Evolutionary conservation across 1,284 basidiomycete genomes (phyloP).

Genomic region (Cryptococcus sp.): DNA sequence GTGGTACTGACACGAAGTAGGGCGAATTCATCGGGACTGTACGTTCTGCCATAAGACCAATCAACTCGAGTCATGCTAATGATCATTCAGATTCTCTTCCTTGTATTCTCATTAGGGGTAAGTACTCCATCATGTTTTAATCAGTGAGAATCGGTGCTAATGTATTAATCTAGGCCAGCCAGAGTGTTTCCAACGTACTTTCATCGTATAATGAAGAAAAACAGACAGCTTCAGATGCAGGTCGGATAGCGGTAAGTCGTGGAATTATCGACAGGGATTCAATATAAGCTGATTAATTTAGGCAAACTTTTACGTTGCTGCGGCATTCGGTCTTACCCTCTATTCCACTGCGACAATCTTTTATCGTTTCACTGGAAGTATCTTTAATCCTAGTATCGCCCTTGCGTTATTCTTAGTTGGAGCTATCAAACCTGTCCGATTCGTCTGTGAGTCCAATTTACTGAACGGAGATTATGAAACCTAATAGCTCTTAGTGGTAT

Average conservation of each 20-base stretch:
- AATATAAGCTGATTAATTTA: not conserved
- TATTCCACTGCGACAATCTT: constrained; percentile 68
- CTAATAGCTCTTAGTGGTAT: constrained; percentile 48
- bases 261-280: not conserved
- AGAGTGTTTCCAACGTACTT: not conserved
- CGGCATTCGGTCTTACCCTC: constrained; percentile 61
- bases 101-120: constrained; percentile 26
- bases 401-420: constrained; percentile 61
- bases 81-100: constrained; percentile 21
- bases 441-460: constrained; percentile 40
- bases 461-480: too few relatives aligned
- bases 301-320: constrained; percentile 55
- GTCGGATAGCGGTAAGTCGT: constrained; percentile 21
- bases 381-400: constrained; percentile 65
- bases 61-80: not conserved
- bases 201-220: not conserved
- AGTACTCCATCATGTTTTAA: constrained; percentile 8
- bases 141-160: constrained; percentile 19
- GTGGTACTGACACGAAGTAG: not conserved
- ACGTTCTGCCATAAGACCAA: not conserved
- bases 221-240: constrained; percentile 8
- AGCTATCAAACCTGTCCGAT: constrained; percentile 57
- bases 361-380: constrained; percentile 56
- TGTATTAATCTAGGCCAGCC: not conserved
- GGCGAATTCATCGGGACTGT: constrained; percentile 30